Base-by-base conservation (phyloP, 2,329 filamentous ascomycete species). In the Fusarium aywerte region DNA sequence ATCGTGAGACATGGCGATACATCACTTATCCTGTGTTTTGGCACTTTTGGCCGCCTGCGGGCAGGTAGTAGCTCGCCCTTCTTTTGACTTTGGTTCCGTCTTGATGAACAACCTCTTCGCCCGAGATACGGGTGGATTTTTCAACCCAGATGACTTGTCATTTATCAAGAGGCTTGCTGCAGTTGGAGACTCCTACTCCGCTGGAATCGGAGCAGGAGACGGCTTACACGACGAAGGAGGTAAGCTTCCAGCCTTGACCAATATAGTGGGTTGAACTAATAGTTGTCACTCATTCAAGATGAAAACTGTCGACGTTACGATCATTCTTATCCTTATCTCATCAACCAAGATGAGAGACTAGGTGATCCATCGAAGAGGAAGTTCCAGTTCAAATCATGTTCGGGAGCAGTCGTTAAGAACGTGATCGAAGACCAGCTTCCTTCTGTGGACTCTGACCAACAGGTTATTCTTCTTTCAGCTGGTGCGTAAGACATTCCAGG, bases 131-230 rank as follows among this genome's bases (percentile, higher is more conserved):
- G n/a, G n/a, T n/a, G n/a, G n/a, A n/a, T n/a, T n/a, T n/a, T n/a
- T n/a, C n/a, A n/a, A n/a, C 2, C 42, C 35, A 9, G 35, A 58
- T 2, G 62, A 64, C 4, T 3, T 31, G 0, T 12, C 29, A 1
- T 33, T 12, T 1, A 65, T 67, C 4, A 18, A 13, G 0, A 63
- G 62, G 12, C 33, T 70, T 16, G 66, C 64, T 4, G 59, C 66
- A 4, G 31, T 69, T 0, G 63, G 65, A 0, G 62, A 68, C 4
- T 68, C 63, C 2, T 68, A 68, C 38, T 67, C 65, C 0, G 65
- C 63, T 31, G 65, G 62, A 10, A 64, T 68, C 4, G 65, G 65
- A 7, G 63, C 63, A 15, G 65, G 65, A 5, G 54, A 59, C 4
- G 27, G 42, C 3, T 4, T 50, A 29, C 16, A n/a, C 2, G 33